Evolutionary conservation across 2,329 filamentous ascomycete species (phyloP).

Genomic region (Phoma sp.): DNA sequence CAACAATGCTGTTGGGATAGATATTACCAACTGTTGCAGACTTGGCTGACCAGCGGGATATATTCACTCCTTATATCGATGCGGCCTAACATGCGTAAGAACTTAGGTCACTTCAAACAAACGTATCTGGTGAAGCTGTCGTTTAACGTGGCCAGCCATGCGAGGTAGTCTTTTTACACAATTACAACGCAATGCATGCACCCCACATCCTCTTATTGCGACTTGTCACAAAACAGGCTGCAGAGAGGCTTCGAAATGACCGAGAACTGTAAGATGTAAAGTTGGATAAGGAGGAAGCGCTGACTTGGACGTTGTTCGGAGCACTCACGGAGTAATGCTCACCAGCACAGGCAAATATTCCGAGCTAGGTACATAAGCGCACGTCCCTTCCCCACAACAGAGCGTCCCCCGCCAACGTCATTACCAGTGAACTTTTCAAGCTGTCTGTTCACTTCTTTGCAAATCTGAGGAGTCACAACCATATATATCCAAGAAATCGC

Average conservation of each 20-base stretch:
- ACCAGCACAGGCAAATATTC: conserved; percentile 5
- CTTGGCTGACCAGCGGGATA: no score
- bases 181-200: neutral
- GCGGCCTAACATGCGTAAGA: no score
- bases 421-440: neutral
- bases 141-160: no score
- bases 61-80: no score
- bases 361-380: conserved; percentile 15
- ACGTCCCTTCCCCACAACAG: conserved; percentile 8
- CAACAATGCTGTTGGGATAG: no score
- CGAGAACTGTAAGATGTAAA: neutral
- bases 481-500: no score
- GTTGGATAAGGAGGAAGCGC: neutral
- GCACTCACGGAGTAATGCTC: conserved; percentile 7
- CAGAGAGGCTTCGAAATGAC: neutral
- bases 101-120: no score
- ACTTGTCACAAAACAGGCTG: neutral
- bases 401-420: conserved; percentile 10
- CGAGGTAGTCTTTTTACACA: no score
- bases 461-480: neutral
- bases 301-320: conserved; percentile 1
- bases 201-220: neutral
- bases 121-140: no score
- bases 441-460: neutral
- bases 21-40: no score